Conservation (phyloP, 2,329 filamentous ascomycete species). For the Aspergillus sp. region DNA sequence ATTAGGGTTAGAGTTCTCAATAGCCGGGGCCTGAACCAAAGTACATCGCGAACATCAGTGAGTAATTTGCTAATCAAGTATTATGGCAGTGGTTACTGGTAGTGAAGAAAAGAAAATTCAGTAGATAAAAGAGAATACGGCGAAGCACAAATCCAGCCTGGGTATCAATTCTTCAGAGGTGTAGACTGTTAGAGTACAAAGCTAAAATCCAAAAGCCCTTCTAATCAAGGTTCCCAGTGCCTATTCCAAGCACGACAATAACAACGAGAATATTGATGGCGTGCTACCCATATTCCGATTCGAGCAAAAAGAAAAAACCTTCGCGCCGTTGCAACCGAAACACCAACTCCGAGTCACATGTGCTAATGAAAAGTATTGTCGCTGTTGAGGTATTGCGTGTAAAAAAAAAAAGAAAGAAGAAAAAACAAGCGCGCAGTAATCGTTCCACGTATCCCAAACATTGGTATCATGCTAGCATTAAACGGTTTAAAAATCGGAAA, state of each 20-base stretch:
- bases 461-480: slow-evolving; percentile 28
- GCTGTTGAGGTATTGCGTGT: not conserved
- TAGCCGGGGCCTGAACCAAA: too few species aligned
- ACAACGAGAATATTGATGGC: not conserved
- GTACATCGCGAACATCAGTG: too few species aligned
- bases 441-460: slow-evolving; percentile 26
- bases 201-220: slow-evolving; percentile 7
- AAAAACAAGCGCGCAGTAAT: slow-evolving; percentile 7
- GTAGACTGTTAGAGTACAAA: slow-evolving; percentile 12
- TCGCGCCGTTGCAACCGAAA: slow-evolving; percentile 4
- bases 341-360: slow-evolving; percentile 1
- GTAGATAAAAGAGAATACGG: not conserved
- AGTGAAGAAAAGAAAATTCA: not conserved
- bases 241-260: not conserved
- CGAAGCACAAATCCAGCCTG: slow-evolving; percentile 15
- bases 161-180: slow-evolving; percentile 22
- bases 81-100: too few species aligned
- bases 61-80: too few species aligned
- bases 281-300: not conserved
- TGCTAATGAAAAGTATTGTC: slow-evolving; percentile 3
- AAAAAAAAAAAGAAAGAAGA: not conserved
- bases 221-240: not conserved
- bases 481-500: slow-evolving; percentile 12
- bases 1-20: not conserved
- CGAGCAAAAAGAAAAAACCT: not conserved